These are phyloP conservation scores for Melampsora larici-populina DNA, from an alignment of 1,284 basidiomycete species.

Conservation along the genomic window DNA sequence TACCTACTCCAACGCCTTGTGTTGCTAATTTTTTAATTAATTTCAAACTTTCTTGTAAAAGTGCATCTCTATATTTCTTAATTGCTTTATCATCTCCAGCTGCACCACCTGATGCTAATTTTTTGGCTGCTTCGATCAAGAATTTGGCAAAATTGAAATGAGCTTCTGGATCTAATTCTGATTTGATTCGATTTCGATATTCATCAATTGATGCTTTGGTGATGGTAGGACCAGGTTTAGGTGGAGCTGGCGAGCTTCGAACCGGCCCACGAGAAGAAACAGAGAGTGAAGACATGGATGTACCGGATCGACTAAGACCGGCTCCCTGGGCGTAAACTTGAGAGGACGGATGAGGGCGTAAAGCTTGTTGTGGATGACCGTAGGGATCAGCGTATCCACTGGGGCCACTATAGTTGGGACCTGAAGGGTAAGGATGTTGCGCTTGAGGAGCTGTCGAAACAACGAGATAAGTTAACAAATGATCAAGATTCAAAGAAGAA, in stretches of 20 bases:
- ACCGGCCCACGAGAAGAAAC: not conserved
- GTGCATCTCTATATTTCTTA: constrained; percentile 77
- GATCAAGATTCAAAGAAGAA: not conserved
- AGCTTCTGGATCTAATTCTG: constrained; percentile 96
- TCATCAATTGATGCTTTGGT: constrained; percentile 97
- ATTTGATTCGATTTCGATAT: constrained; percentile 93
- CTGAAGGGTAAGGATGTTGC: not conserved
- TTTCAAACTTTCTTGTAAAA: constrained; percentile 85
- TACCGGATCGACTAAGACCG: constrained; percentile 19
- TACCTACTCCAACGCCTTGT: constrained; percentile 61
- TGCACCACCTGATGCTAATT: constrained; percentile 55
- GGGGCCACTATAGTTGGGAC: not conserved
- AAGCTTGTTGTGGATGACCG: not conserved
- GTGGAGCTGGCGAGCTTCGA: constrained; percentile 27
- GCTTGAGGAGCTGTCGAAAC: too few relatives aligned
- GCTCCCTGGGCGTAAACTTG: not conserved
- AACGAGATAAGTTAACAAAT: not conserved
- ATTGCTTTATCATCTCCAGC: constrained; percentile 54
- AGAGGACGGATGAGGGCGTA: not conserved
- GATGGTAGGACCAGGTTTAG: constrained; percentile 52
- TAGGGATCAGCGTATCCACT: not conserved
- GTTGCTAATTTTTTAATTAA: constrained; percentile 87
- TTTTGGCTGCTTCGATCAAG: constrained; percentile 97
- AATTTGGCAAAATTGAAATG: constrained; percentile 97
- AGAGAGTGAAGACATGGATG: constrained; percentile 13